Percentiles rank a stretch among this genome's conserved stretches.
phyloP scores from a whole-genome alignment of 352 stramenopile species.

The Elongisporangium anandrum region DNA sequence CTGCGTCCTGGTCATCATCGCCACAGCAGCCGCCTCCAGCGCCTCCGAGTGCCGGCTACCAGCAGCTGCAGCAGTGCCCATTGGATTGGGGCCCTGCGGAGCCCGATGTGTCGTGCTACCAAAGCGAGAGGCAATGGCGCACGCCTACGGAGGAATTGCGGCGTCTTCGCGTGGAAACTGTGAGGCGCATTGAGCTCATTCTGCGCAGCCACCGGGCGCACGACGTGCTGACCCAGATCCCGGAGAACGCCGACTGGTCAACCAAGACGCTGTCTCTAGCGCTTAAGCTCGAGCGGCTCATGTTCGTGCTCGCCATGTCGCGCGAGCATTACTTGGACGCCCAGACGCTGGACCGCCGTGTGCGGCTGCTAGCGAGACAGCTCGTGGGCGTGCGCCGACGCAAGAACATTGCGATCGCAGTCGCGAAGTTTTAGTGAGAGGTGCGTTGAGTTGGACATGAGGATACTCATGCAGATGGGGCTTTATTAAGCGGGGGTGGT shows the following conservation, averaged over 20 bases:
- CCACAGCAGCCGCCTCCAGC: background rate
- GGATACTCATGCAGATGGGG: background rate
- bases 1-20: background rate
- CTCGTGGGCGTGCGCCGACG: constrained; percentile 53
- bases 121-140: constrained; percentile 25
- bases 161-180: constrained; percentile 36
- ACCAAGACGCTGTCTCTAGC: constrained; percentile 57
- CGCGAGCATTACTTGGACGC: constrained; percentile 51
- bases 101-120: background rate
- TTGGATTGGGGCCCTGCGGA: background rate
- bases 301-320: constrained; percentile 47
- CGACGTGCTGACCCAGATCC: constrained; percentile 54
- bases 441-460: background rate
- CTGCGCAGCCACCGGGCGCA: constrained; percentile 53
- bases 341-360: constrained; percentile 35
- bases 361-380: constrained; percentile 47
- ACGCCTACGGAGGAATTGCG: constrained; percentile 35
- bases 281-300: constrained; percentile 61
- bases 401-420: constrained; percentile 26
- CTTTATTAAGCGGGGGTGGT: too few species aligned
- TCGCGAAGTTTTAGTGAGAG: background rate
- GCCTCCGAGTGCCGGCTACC: background rate
- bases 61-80: background rate
- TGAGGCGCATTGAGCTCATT: constrained; percentile 57
- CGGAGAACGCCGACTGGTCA: constrained; percentile 53